These are phyloP conservation scores for Kurtzmaniella cleridarum DNA, from an alignment of 805 yeast genomes.

Conservation along the genomic window DNA sequence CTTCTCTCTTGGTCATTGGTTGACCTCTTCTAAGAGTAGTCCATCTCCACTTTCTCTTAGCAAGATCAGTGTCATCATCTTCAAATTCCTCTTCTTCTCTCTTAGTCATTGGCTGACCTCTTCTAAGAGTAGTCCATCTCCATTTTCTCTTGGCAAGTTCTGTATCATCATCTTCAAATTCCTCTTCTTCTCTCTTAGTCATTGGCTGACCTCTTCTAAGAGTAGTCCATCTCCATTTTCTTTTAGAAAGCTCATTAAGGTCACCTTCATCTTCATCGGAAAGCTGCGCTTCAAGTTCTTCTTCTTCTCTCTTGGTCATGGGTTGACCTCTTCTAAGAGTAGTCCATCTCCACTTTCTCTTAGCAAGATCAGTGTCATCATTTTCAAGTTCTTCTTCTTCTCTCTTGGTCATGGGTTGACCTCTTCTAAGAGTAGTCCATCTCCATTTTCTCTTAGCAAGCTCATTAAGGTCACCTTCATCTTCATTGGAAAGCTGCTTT, in stretches of 20 bases:
- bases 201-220: not conserved
- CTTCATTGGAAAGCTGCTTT: not conserved
- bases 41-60: too few species aligned
- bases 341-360: constrained; percentile 1
- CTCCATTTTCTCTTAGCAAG: not conserved
- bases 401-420: constrained; percentile 1
- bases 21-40: too few species aligned
- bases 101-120: not conserved
- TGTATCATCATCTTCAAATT: not conserved
- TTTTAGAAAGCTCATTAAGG: too few species aligned
- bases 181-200: constrained; percentile 3
- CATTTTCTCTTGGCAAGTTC: constrained; percentile 1
- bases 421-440: not conserved
- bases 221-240: not conserved
- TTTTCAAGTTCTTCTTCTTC: not conserved
- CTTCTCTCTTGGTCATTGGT: too few species aligned
- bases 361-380: not conserved
- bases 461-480: too few species aligned
- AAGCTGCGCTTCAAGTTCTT: not conserved
- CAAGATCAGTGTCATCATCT: too few species aligned
- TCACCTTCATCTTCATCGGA: not conserved
- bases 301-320: constrained; percentile 2
- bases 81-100: not conserved
- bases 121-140: not conserved
- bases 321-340: not conserved